A percentile compares a stretch with the other conserved stretches of the same genome.
Evolutionary conservation across 2,329 filamentous ascomycete species (phyloP).

Genomic region (Ophiostoma novo-ulmi): DNA sequence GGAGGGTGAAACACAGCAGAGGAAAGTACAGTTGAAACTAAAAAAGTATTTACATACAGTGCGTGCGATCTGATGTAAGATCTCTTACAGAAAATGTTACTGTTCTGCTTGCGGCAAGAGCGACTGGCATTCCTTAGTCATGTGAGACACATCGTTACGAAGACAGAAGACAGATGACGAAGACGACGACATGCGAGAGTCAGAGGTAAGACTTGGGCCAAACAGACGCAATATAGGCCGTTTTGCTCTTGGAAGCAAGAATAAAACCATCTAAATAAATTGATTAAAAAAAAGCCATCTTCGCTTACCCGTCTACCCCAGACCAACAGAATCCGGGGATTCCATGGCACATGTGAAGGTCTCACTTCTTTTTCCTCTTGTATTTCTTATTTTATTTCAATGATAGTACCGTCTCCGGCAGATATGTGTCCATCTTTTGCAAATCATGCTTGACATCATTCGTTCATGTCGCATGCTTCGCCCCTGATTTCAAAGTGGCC

Average conservation of each 20-base stretch:
- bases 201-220: too few species aligned
- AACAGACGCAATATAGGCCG: neutral
- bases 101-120: neutral
- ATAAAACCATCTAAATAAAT: neutral
- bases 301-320: neutral
- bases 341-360: neutral
- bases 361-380: neutral
- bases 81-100: neutral
- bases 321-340: neutral
- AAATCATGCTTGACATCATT: slow-evolving; percentile 5
- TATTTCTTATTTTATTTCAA: neutral
- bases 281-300: neutral
- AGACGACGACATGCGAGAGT: neutral
- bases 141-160: neutral
- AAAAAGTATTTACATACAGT: neutral
- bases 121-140: neutral
- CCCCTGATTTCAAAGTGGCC: slow-evolving; percentile 5
- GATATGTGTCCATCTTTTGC: neutral
- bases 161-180: neutral
- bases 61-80: neutral
- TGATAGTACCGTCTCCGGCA: neutral
- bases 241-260: neutral
- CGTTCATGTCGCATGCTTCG: neutral
- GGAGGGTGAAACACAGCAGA: neutral
- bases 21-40: neutral